A percentile compares a stretch with the other conserved stretches of the same genome.
These are phyloP conservation scores for Colletotrichum godetiae DNA, from an alignment of 2,329 filamentous ascomycete genomes.

Conservation along the genomic window DNA sequence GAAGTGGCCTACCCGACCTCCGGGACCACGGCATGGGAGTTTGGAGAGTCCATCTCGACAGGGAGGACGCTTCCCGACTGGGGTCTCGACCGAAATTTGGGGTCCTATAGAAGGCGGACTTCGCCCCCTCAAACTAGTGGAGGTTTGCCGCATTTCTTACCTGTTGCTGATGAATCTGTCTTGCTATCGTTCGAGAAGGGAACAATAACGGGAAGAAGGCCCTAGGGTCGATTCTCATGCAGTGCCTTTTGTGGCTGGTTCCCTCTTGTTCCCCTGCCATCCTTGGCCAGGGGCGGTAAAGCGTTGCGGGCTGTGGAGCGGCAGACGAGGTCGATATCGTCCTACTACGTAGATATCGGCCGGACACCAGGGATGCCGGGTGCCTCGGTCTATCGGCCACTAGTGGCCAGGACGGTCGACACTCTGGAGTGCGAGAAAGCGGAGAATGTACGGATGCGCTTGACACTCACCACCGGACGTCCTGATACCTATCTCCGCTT, in stretches of 20 bases:
- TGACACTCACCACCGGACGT: not conserved
- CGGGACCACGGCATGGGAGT: slow-evolving; percentile 8
- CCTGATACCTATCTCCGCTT: not conserved
- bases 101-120: slow-evolving; percentile 15
- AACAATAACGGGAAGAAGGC: not conserved
- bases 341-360: slow-evolving; percentile 3
- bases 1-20: slow-evolving; percentile 1
- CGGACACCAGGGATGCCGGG: not conserved
- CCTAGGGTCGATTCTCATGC: not conserved
- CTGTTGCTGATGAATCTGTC: slow-evolving; percentile 18
- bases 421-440: not conserved
- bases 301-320: slow-evolving; percentile 6
- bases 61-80: slow-evolving; percentile 14
- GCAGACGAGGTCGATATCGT: not conserved
- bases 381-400: not conserved
- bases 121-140: slow-evolving; percentile 25
- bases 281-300: not conserved
- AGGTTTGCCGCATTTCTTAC: slow-evolving; percentile 6
- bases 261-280: slow-evolving; percentile 1
- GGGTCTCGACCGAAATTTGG: slow-evolving; percentile 12
- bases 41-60: slow-evolving; percentile 1
- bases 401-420: not conserved
- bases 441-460: too few relatives aligned
- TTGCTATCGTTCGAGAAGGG: not conserved
- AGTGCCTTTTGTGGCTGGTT: not conserved